Evolutionary conservation across 1,284 basidiomycete species (phyloP), one percentile per base, ranked within the genome.

Genomic region (Fomitopsis schrenkii): DNA sequence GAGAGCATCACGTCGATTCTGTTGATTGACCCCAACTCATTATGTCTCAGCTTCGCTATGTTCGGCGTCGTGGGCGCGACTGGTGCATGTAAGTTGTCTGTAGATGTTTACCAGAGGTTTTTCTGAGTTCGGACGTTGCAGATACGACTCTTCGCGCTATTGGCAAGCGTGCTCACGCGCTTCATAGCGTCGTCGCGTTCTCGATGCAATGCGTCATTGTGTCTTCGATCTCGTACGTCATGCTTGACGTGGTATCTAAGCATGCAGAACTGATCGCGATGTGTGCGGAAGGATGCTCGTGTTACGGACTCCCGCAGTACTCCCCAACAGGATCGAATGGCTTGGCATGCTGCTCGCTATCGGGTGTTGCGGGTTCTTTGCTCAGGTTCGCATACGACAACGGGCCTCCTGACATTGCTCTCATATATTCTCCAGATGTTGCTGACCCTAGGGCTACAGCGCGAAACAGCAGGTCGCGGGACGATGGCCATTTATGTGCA

Each of bases 131-230:
- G 5, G 22, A 22, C 22, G 14, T 33, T 36, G 8, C 35, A 90
- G 90, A 87, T 69, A 85, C 83, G 0, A 77, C 83, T 0, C 83
- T 94, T 41, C 82, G 90, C 4, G 84, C 84, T 7, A 88, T 93
- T 35, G 91, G 91, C 2, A 86, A 82, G 63, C 81, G 86, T 0
- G 90, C 90, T 4, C 88, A 91, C 66, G 80, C 90, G 0, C 74
- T 93, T 59, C 91, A 94, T 70, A 81, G 83, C n/a, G 80, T 93
- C 64, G 78, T 81, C 2, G 87, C 83, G 61, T 93, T 91, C 68
- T 85, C 90, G 0, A 73, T 81, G 30, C 80, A 84, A 67, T 87
- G 85, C 62, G 80, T 87, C 2, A 72, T 90, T 44, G 81, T 83
- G 1, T 79, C 84, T 1, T 72, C 75, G 10, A 63, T 85, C 63